Conservation (phyloP, 2,329 filamentous ascomycete genomes). For the Sordariomycetes sp. region DNA sequence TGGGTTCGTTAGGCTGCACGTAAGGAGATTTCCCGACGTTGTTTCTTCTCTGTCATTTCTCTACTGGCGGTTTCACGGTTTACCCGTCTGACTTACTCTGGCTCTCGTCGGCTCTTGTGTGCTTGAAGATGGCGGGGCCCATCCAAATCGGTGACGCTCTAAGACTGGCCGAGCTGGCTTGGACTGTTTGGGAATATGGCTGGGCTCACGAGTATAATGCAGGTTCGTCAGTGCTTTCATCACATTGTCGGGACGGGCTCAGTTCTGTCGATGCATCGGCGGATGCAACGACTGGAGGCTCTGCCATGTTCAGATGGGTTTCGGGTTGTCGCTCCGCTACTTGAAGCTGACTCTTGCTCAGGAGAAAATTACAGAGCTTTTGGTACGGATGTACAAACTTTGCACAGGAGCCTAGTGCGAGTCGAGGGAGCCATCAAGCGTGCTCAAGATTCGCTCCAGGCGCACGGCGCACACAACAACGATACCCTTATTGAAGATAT, state of each 20-base stretch:
- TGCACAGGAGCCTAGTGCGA: conserved; percentile 19
- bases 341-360: conserved; percentile 8
- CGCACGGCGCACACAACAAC: conserved; percentile 10
- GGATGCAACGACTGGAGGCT: neutral
- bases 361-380: conserved; percentile 22
- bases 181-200: conserved; percentile 12
- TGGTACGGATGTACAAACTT: conserved; percentile 17
- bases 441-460: conserved; percentile 16
- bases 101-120: too few relatives aligned
- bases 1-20: too few relatives aligned
- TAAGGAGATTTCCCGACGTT: too few relatives aligned
- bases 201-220: conserved; percentile 13
- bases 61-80: too few relatives aligned
- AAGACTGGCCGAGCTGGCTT: conserved; percentile 11
- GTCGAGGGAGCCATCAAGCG: conserved; percentile 17
- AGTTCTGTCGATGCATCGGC: neutral
- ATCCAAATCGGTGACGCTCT: conserved; percentile 12
- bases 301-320: neutral
- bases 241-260: neutral
- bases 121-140: neutral
- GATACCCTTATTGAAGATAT: conserved; percentile 19
- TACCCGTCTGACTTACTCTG: too few relatives aligned
- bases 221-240: conserved; percentile 7
- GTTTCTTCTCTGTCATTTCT: too few relatives aligned
- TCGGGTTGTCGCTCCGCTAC: neutral